Base-by-base conservation (phyloP, 2,329 filamentous ascomycete species). In the Apiospora arundinis region DNA sequence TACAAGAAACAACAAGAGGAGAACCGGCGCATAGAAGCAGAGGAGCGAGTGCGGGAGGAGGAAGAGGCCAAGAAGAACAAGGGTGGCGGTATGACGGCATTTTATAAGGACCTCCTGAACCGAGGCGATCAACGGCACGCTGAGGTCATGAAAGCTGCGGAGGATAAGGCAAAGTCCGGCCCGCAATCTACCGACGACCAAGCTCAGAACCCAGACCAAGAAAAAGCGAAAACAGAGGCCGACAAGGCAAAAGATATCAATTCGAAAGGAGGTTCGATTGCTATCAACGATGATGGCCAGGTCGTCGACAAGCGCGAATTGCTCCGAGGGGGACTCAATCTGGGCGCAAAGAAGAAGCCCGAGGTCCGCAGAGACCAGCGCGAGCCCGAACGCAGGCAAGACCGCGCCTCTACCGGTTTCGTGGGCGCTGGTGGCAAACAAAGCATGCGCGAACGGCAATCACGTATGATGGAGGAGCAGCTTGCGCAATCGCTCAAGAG, bases 221-320 rank as follows among this genome's bases (percentile, higher is more conserved):
- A 83, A 32, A 81, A 83, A 70, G 85, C 85, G 68, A 90, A 88
- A 79, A 85, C 85, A 0, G 90, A 91, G 23, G 88, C 87, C 2
- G 89, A 95, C 45, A 77, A 91, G n/a, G 92, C 92, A 5, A 86
- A 84, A 67, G 91, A 93, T 76, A 86, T 94, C 69, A 92, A 91
- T 70, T 87, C 89, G 49, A 90, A 85, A 73, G 89, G 84, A 74
- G 90, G 83, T 0, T 83, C 85, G 4, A 88, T 96, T 49, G 88
- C 90, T 9, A 82, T 95, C 76, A 95, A 95, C 77, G 93, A 96
- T 73, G 93, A 96, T 49, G 93, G 93, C 0, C 90, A 95, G 78
- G 91, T 96, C 1, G 92, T 94, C 37, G 93, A 97, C 79, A 95
- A 95, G 84, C 87, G 93, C n/a, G 91, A 96, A 79, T 84, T 96